Evolutionary conservation across 768 basidiomycete genomes (phyloP).

Genomic region (Psilocybe cubensis): DNA sequence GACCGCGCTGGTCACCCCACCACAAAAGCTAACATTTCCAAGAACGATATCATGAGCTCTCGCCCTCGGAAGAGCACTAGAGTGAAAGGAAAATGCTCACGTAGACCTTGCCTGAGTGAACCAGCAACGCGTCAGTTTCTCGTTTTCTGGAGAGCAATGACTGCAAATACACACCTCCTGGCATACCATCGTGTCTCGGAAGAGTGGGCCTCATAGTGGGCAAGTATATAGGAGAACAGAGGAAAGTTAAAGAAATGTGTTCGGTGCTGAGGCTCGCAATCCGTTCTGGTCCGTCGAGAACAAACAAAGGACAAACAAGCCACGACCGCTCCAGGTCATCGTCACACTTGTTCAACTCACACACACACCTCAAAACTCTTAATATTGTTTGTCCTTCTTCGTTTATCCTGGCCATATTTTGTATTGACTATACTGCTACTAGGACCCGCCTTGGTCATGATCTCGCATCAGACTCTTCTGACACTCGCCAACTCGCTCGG

Average conservation of each 20-base stretch:
- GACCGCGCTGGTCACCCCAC: constrained; percentile 81
- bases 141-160: not conserved
- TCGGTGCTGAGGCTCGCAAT: constrained; percentile 18
- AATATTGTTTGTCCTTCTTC: not conserved
- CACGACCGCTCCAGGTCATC: constrained; percentile 4
- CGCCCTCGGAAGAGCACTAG: not conserved
- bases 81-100: constrained; percentile 51
- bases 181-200: constrained; percentile 74
- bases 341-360: not conserved
- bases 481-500: constrained; percentile 86
- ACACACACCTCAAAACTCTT: not conserved
- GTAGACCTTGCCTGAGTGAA: constrained; percentile 69
- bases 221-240: constrained; percentile 20
- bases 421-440: not conserved
- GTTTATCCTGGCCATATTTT: not conserved
- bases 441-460: constrained; percentile 51
- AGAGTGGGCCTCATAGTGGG: constrained; percentile 65
- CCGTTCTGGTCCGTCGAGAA: constrained; percentile 38
- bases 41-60: constrained; percentile 1
- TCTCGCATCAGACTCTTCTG: constrained; percentile 80
- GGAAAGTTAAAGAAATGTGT: constrained; percentile 19
- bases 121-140: constrained; percentile 3
- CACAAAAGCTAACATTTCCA: constrained; percentile 65
- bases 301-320: constrained; percentile 34
- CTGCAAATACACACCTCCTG: constrained; percentile 66